Evolutionary conservation across 2,329 filamentous ascomycete species (phyloP).

Genomic region (Calonectria multiphialidica): DNA sequence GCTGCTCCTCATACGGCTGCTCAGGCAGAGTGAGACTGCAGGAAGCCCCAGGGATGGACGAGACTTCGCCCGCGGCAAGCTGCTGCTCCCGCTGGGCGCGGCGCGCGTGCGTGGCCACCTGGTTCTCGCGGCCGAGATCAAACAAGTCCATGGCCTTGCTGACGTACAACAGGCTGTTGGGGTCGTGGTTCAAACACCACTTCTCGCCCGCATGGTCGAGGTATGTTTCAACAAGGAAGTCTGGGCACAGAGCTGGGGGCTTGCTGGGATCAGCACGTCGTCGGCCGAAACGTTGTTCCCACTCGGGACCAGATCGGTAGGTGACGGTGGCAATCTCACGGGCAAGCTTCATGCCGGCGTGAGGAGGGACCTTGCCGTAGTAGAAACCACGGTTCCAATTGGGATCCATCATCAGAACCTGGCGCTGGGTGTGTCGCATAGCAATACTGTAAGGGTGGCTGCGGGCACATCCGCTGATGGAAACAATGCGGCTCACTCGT

Average conservation of each 20-base stretch:
- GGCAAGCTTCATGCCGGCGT: slow-evolving; percentile 97
- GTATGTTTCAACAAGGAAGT: slow-evolving; percentile 98
- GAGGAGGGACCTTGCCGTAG: slow-evolving; percentile 88
- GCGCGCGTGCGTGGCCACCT: slow-evolving; percentile 71
- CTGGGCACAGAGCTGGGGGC: slow-evolving; percentile 93
- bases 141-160: slow-evolving; percentile 99
- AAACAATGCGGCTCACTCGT: slow-evolving; percentile 84
- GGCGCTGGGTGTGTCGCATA: slow-evolving; percentile 97
- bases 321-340: slow-evolving; percentile 98
- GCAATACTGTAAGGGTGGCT: slow-evolving; percentile 98
- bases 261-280: slow-evolving; percentile 87
- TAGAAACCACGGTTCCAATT: slow-evolving; percentile 98
- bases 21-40: slow-evolving; percentile 89
- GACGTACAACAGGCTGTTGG: slow-evolving; percentile 95
- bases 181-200: slow-evolving; percentile 95
- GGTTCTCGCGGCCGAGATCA: slow-evolving; percentile 82
- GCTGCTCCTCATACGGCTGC: slow-evolving; percentile 87
- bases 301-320: slow-evolving; percentile 95
- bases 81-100: slow-evolving; percentile 71
- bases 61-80: slow-evolving; percentile 66
- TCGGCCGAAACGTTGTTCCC: slow-evolving; percentile 94
- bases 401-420: slow-evolving; percentile 99
- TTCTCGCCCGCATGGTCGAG: slow-evolving; percentile 98
- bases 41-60: slow-evolving; percentile 52
- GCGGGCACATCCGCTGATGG: slow-evolving; percentile 92